Base-by-base conservation (phyloP, 2,329 filamentous ascomycete species). In the Hortaea werneckii region DNA sequence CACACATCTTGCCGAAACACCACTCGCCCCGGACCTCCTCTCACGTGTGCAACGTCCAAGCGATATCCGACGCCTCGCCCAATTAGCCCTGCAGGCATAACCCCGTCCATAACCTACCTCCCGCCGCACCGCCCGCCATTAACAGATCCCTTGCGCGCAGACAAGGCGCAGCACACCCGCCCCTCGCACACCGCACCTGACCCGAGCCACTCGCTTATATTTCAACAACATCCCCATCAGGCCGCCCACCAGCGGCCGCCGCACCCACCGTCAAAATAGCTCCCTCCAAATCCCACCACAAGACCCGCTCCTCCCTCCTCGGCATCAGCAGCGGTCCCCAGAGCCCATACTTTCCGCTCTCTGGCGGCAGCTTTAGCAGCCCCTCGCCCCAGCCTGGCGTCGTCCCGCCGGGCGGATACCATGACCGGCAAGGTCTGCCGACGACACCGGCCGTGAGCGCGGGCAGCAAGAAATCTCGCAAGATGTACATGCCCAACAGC, bases 401-500 rank as follows among this genome's bases (percentile, higher is more conserved):
- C n/a, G 32, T 70, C 53, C 56, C 57, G 37, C 45, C 65, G 41
- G 68, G 67, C 43, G 72, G 67, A 20, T 76, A 69, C 60, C 71
- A 76, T 65, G 64, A 71, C 55, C 69, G 74, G 58, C 65, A 76
- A 66, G 74, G 67, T 51, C 68, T 75, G 65, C 53, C 68, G 63
- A 35, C 65, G 57, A 37, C 57, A 52, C 54, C 29, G 52, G 61
- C 65, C 53, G 41, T 32, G 29, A 43, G 42, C 44, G 50, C 43
- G 38, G 47, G 41, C 43, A 51, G 52, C 41, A 9, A n/a, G 8
- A 9, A n/a, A 9, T 9, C 9, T n/a, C 60, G 61, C 56, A 79
- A 68, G 57, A 79, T 89, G 72, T 90, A 88, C 63, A 79, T 85
- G 57, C 83, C 94, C 57, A 85, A 81, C 62, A 85, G 85, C 47